These are phyloP conservation scores for Lentinus brumalis DNA, from an alignment of 768 basidiomycete genomes.

Conservation along the genomic window DNA sequence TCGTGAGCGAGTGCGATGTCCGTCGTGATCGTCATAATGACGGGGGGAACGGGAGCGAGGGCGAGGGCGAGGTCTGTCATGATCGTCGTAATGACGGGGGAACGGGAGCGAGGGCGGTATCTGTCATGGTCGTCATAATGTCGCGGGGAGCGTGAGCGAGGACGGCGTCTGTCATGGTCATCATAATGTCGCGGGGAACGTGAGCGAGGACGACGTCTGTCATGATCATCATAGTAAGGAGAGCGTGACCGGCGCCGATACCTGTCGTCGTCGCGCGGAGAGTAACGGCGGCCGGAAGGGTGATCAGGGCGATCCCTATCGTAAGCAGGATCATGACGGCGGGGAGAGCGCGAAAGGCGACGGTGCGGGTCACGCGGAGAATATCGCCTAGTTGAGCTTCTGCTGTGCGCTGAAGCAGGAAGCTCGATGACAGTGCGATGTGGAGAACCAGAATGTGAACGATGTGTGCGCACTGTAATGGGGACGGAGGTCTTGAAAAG, in stretches of 20 bases:
- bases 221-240: background rate
- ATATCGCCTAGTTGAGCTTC: too few species aligned
- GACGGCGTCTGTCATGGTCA: background rate
- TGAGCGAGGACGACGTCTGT: background rate
- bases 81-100: slow-evolving; percentile 3
- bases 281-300: background rate
- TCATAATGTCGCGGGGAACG: background rate
- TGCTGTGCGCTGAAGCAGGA: background rate
- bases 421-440: background rate
- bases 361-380: too few species aligned
- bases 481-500: background rate
- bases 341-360: too few species aligned
- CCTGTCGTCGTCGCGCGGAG: too few species aligned
- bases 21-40: slow-evolving; percentile 8
- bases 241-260: too few species aligned
- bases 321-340: background rate
- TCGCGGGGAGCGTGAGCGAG: too few species aligned
- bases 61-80: background rate
- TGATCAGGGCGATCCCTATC: background rate
- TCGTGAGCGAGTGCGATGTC: background rate
- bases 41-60: slow-evolving; percentile 28
- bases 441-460: background rate
- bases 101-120: background rate
- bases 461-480: background rate
- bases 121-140: background rate